Base-by-base conservation (phyloP, 495 filamentous ascomycete genomes). In the Talaromyces liani region DNA sequence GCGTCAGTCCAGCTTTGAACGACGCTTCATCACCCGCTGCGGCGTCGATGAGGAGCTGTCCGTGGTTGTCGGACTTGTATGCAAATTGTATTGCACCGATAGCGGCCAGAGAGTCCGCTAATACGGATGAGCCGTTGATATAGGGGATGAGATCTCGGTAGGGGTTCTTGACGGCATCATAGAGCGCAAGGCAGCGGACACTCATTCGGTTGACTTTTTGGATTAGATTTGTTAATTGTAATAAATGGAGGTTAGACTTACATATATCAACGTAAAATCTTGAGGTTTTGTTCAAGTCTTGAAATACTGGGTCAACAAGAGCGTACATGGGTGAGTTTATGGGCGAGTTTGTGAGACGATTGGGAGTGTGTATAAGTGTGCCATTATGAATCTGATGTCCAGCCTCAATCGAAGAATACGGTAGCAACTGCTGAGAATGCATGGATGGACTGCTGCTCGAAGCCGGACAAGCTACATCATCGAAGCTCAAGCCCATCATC, bases 401-500 rank as follows among this genome's bases (percentile, higher is more conserved):
- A 12, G 9, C 53, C 53, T 27, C 53, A 29, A 29, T 49, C 45
- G 18, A 7, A 20, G 45, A 49, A 22, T 20, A 49, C 3, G 53
- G 22, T 9, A 25, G 20, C 53, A 27, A 7, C 53, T 24, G 22
- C 9, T 56, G 53, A 56, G 53, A 56, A 56, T 29, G 22, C 24
- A 56, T 6, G 24, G 20, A 12, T 18, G 51, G 22, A 55, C 22
- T 55, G 56, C 34, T 29, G 41, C 41, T 25, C 58, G 58, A 49
- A 16, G 22, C 27, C 24, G 39, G 60, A 34, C 29, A 8, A 34
- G 24, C 71, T 29, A 70, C 67, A 64, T 79, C 76, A 41, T 76
- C 72, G 54, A 78, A 79, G 65, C 77, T 79, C 69, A 76, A 72
- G 12, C 78, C 78, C 78, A 80, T 80, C 78, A 80, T 80, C 69